phyloP scores from a whole-genome alignment of 805 yeast species.

The Metschnikowia dekortorum region DNA sequence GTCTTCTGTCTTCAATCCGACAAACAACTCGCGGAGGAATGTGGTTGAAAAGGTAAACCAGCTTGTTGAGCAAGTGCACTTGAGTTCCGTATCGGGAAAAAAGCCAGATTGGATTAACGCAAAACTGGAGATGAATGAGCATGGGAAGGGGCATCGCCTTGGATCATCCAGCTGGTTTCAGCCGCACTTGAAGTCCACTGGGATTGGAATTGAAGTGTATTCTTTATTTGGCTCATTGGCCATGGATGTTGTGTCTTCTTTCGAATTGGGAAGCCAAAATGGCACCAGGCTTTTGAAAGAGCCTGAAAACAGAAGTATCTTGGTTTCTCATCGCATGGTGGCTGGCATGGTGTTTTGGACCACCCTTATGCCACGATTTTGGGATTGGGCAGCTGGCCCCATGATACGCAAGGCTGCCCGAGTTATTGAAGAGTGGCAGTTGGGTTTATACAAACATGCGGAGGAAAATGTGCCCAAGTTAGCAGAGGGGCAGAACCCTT shows the following conservation, averaged over 20 bases:
- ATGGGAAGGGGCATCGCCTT: slow-evolving; percentile 29
- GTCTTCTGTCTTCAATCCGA: slow-evolving; percentile 28
- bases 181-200: slow-evolving; percentile 13
- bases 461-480: slow-evolving; percentile 27
- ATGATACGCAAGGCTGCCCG: slow-evolving; percentile 34
- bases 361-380: slow-evolving; percentile 52
- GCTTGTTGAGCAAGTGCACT: slow-evolving; percentile 24
- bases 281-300: slow-evolving; percentile 43
- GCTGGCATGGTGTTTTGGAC: slow-evolving; percentile 66
- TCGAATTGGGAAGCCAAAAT: slow-evolving; percentile 51
- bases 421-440: slow-evolving; percentile 45
- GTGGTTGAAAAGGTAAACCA: slow-evolving; percentile 25
- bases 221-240: slow-evolving; percentile 64
- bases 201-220: slow-evolving; percentile 51
- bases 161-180: slow-evolving; percentile 30
- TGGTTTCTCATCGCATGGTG: slow-evolving; percentile 43
- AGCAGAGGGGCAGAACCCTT: slow-evolving; percentile 17
- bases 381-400: slow-evolving; percentile 45
- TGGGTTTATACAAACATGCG: slow-evolving; percentile 30
- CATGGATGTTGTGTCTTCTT: slow-evolving; percentile 62
- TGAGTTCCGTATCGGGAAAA: slow-evolving; percentile 27
- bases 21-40: slow-evolving; percentile 24
- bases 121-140: slow-evolving; percentile 26
- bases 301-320: slow-evolving; percentile 34
- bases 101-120: slow-evolving; percentile 34